Conservation (phyloP, 2,329 filamentous ascomycete species). For the Pestalotiopsis sp. region DNA sequence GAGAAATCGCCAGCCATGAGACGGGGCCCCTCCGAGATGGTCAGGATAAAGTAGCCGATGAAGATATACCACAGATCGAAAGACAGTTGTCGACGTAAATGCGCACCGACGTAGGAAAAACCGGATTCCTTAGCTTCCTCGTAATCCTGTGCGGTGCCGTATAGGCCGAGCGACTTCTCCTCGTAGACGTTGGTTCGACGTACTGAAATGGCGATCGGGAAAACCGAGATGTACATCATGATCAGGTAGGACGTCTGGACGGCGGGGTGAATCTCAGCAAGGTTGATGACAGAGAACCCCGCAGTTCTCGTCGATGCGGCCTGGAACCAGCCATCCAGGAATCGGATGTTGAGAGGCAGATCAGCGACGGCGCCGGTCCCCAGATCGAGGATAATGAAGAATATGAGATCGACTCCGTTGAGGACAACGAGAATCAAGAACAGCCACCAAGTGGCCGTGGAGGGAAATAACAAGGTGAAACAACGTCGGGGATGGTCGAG, state of each 20-base stretch:
- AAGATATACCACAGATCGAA: constrained; percentile 99
- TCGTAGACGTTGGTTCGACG: constrained; percentile 96
- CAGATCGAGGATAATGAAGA: constrained; percentile 91
- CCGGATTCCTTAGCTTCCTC: constrained; percentile 57
- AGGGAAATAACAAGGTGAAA: constrained; percentile 92
- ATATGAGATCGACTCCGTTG: constrained; percentile 83
- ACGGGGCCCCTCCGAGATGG: constrained; percentile 79
- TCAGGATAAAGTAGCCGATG: constrained; percentile 87
- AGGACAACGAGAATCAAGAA: constrained; percentile 82
- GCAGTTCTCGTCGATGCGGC: constrained; percentile 88
- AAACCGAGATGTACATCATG: constrained; percentile 99
- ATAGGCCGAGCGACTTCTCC: constrained; percentile 82
- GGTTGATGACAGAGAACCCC: constrained; percentile 81
- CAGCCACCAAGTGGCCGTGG: constrained; percentile 91
- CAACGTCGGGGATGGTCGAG: constrained; percentile 94
- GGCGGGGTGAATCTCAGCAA: constrained; percentile 80
- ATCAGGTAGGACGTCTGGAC: constrained; percentile 93
- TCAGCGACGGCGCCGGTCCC: constrained; percentile 69
- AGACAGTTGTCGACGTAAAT: constrained; percentile 89
- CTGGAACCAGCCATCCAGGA: constrained; percentile 89
- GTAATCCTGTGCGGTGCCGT: constrained; percentile 52
- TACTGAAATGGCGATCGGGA: constrained; percentile 94
- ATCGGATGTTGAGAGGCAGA: constrained; percentile 72
- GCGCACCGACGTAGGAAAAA: constrained; percentile 84
- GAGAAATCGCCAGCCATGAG: constrained; percentile 67